Percentiles rank a stretch among this genome's conserved stretches.
These are phyloP conservation scores for Phytophthora ramorum DNA, from an alignment of 352 stramenopile genomes.

Conservation along the genomic window DNA sequence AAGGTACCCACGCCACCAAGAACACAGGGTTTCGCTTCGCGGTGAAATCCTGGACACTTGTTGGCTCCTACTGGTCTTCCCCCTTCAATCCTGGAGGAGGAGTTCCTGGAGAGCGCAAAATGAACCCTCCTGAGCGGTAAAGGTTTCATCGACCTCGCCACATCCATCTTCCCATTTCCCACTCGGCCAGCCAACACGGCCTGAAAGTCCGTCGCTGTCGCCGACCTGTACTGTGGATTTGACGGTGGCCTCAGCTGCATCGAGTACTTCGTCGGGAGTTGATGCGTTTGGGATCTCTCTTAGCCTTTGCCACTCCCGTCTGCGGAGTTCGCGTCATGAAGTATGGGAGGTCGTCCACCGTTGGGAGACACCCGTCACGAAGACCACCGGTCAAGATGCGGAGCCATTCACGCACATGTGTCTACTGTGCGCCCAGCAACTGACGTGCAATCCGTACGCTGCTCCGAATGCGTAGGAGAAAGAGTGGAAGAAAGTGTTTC, in stretches of 20 bases:
- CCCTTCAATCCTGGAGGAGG: too few species aligned
- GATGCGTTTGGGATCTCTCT: neutral
- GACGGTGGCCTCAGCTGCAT: neutral
- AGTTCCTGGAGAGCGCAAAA: too few species aligned
- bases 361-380: neutral
- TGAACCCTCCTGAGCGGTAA: too few species aligned
- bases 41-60: too few species aligned
- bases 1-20: too few species aligned
- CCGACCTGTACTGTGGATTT: neutral
- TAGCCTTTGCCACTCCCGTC: neutral
- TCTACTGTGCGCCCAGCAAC: neutral
- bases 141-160: too few species aligned
- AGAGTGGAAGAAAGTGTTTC: neutral
- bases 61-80: too few species aligned
- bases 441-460: neutral
- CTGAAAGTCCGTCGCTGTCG: neutral
- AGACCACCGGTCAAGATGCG: neutral
- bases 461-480: too few species aligned
- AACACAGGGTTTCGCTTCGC: too few species aligned
- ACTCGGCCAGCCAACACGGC: neutral
- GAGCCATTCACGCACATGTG: neutral
- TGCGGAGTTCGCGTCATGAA: neutral
- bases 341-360: neutral
- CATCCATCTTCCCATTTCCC: neutral
- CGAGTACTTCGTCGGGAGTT: neutral